Percentiles rank a stretch among this genome's conserved stretches.
Evolutionary conservation across 306 rosid species (phyloP).

Genomic region (Oemleria cerasiformis): DNA sequence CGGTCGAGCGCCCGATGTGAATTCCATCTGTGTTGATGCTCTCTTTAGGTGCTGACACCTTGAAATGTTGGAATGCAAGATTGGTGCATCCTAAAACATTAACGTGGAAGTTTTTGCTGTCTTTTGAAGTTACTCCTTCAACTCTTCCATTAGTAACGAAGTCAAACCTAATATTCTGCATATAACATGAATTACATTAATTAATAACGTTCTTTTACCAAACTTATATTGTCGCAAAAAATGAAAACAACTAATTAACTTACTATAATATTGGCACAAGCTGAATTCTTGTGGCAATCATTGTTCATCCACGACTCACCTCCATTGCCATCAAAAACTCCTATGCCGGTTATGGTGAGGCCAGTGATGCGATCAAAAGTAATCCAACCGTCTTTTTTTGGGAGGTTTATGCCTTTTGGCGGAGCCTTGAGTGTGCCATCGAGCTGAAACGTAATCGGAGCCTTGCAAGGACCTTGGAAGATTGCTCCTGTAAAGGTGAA

Average conservation of each 20-base stretch:
- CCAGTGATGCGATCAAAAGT: not conserved
- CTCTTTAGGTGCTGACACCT: constrained; percentile 11
- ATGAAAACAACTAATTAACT: too few relatives aligned
- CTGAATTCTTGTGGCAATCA: constrained; percentile 6
- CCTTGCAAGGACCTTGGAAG: constrained; percentile 17
- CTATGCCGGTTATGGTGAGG: not conserved
- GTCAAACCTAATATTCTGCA: constrained; percentile 12
- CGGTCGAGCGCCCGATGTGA: constrained; percentile 11
- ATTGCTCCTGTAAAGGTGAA: not conserved
- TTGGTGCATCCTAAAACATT: not conserved
- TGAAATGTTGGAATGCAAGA: constrained; percentile 9
- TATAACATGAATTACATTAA: too few relatives aligned
- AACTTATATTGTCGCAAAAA: too few relatives aligned
- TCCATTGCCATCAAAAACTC: constrained; percentile 13
- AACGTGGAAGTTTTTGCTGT: constrained; percentile 25
- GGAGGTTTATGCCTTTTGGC: not conserved
- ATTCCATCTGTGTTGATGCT: constrained; percentile 28
- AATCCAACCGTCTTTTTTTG: not conserved
- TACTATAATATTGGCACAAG: not conserved
- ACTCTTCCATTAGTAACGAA: constrained; percentile 15
- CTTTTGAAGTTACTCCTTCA: constrained; percentile 3
- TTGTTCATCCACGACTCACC: constrained; percentile 31
- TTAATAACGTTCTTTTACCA: too few relatives aligned
- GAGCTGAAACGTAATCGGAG: constrained; percentile 4
- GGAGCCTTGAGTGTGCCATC: not conserved